phyloP scores from a whole-genome alignment of 1,284 basidiomycete species.

The Ganoderma leucocontextum region DNA sequence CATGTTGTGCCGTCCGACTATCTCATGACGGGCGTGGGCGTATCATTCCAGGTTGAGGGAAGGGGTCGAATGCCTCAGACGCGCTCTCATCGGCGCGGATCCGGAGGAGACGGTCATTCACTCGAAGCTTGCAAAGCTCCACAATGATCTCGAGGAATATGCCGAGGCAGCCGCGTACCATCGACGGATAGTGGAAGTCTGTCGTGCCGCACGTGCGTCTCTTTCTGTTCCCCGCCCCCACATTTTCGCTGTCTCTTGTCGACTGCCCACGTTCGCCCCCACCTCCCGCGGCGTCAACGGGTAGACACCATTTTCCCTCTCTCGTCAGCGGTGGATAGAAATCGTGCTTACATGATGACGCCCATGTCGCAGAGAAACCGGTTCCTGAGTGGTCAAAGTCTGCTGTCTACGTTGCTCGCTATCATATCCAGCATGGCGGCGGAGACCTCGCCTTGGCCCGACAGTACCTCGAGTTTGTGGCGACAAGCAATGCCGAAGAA shows the following conservation, averaged over 20 bases:
- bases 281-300: background rate
- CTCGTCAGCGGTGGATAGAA: background rate
- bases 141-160: conserved; percentile 72
- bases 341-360: background rate
- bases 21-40: background rate
- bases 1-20: conserved; percentile 2
- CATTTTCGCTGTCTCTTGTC: background rate
- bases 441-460: conserved; percentile 69
- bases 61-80: conserved; percentile 89
- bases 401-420: conserved; percentile 83
- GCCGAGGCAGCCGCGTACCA: conserved; percentile 77
- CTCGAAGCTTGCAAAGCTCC: conserved; percentile 81
- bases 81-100: conserved; percentile 88
- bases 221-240: conserved; percentile 16
- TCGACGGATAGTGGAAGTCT: conserved; percentile 78
- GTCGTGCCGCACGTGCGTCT: conserved; percentile 58
- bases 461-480: conserved; percentile 76
- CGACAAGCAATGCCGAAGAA: conserved; percentile 80
- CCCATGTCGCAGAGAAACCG: conserved; percentile 58
- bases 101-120: conserved; percentile 79
- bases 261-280: background rate
- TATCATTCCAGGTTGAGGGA: conserved; percentile 68
- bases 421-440: conserved; percentile 68
- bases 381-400: conserved; percentile 82
- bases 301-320: conserved; percentile 11